phyloP scores from a whole-genome alignment of 352 stramenopile species.

The Pythium periplocum region DNA sequence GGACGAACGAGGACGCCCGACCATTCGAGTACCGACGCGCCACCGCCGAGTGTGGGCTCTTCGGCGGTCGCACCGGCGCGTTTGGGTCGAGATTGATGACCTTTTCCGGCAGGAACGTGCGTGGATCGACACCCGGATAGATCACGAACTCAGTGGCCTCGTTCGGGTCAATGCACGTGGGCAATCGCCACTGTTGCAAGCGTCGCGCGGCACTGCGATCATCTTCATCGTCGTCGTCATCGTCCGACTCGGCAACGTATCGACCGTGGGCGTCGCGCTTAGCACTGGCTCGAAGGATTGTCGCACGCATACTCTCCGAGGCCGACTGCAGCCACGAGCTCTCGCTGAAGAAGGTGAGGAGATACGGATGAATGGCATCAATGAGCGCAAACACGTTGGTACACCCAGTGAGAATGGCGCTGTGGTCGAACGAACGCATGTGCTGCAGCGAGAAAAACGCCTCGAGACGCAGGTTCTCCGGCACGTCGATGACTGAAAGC shows the following conservation, averaged over 20 bases:
- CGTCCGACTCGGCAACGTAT: constrained; percentile 24
- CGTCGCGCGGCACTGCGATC: constrained; percentile 10
- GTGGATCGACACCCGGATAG: constrained; percentile 39
- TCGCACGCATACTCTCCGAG: constrained; percentile 21
- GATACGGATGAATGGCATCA: constrained; percentile 56
- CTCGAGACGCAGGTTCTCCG: constrained; percentile 32
- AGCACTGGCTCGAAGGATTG: constrained; percentile 12
- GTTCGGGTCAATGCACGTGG: constrained; percentile 38
- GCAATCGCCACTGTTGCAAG: constrained; percentile 28
- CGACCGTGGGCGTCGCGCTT: constrained; percentile 24
- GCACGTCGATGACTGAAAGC: constrained; percentile 23
- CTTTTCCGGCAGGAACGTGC: constrained; percentile 49
- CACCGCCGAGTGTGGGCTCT: constrained; percentile 11
- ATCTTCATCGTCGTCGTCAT: constrained; percentile 28
- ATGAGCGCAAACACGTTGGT: constrained; percentile 56
- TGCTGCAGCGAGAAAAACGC: constrained; percentile 44
- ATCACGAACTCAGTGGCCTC: constrained; percentile 45
- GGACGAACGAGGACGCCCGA: constrained; percentile 21
- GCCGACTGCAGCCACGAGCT: constrained; percentile 6
- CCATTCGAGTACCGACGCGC: constrained; percentile 21
- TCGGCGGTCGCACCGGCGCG: background rate
- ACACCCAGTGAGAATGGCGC: constrained; percentile 43
- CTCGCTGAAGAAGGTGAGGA: constrained; percentile 37
- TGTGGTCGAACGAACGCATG: constrained; percentile 43
- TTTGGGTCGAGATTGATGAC: constrained; percentile 45